Base-by-base conservation (phyloP, 2,329 filamentous ascomycete genomes). In the Plenodomus tracheiphilus region DNA sequence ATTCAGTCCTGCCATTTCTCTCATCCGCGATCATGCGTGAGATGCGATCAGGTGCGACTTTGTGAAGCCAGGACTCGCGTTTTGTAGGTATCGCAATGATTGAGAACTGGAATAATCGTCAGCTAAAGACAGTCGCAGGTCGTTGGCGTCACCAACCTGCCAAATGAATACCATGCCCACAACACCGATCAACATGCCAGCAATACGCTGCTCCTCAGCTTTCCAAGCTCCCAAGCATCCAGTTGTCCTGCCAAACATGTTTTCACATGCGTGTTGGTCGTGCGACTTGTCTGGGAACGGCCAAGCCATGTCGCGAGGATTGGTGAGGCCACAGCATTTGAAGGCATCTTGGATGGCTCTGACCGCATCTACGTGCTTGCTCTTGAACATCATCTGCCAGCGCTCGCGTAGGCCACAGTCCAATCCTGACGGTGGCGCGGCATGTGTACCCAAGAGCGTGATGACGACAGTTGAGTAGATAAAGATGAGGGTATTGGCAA, bases 261-360 rank as follows among this genome's bases (percentile, higher is more conserved):
- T 65, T 4, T 71, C 56, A 61, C 85, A 87, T 11, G 71, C 65
- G 37, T 69, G 56, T 17, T 47, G 36, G 36, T 61, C 53, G 38
- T 69, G 41, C 42, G 60, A 56, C 43, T 68, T 54, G 45, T 72
- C 47, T 44, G 75, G 75, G 49, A 87, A 88, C 0, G 87, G 87
- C 75, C 80, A 89, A 0, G 81, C 80, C 56, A 80, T 81, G 61
- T 91, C 85, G 22, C 65, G 69, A 21, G 82, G 64, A 4, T 75
- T 79, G 46, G 77, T 77, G 28, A 88, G 75, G 0, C 87, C 87
- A 57, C 87, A 91, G 72, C 87, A 91, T 7, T 79, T 65, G 25
- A 88, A 79, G 0, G 78, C 68, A 62, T 90, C 84, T 61, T 91
- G 87, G 42, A 91, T 85, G 2, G 72, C 68, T 36, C 77, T 74